Evolutionary conservation across 1,284 basidiomycete species (phyloP), one percentile per base, ranked within the genome.

Genomic region (Volvariella volvacea): DNA sequence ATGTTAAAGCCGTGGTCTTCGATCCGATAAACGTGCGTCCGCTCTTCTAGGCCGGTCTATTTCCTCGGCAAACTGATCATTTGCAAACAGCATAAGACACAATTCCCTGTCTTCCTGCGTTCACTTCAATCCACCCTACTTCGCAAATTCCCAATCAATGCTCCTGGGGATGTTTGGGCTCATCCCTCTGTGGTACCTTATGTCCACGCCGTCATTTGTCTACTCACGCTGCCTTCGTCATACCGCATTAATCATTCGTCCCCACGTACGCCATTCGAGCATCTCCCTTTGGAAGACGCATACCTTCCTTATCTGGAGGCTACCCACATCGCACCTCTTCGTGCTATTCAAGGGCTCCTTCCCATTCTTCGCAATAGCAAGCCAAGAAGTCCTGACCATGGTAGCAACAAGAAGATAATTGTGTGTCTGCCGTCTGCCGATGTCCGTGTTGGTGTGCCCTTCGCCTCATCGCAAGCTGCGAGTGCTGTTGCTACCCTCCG

Each of bases 41-140:
- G 21, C 49, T 22, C 41, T 45, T 37, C 36, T 25, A 28, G 40
- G 32, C 31, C 10, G 6, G 25, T 12, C 25, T 28, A 28, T 6
- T 6, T 6, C 25, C 25, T 28, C 12, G 25, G 25, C n/a, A n/a
- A 12, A 28, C 25, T 28, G 12, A 28, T 28, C 25, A 28, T 12
- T 6, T 12, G 6, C 12, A 6, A 6, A 6, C 6, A 28, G 25
- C 25, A 28, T 12, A 28, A 28, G 25, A 28, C 25, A 82, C 80
- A 9, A 70, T 88, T 28, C 37, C 73, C 81, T 1, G 70, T 78
- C 41, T 92, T 91, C 67, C 67, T 91, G 25, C 80, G 88, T 41
- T 88, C 86, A 2, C 66, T 92, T 34, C 71, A 79, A 3, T 84
- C 88, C 0, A 80, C 87, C 1, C 71, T 92, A 7, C 84, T 84